Base-by-base conservation (phyloP, 2,329 filamentous ascomycete genomes). In the Teratosphaeria gauchensis region DNA sequence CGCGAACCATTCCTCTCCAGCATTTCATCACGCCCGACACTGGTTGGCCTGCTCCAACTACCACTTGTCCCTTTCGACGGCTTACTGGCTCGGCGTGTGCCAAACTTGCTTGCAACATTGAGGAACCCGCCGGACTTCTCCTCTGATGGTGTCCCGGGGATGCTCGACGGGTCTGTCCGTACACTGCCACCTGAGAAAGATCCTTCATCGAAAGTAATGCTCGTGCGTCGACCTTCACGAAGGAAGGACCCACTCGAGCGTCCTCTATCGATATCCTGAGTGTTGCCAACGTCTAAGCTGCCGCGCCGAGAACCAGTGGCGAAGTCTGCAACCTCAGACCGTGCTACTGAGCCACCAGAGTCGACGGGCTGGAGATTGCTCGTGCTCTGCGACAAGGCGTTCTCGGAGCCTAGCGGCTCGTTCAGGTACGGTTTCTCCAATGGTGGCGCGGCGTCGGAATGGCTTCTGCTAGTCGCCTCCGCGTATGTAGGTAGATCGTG, bases 101-200 rank as follows among this genome's bases (percentile, higher is more conserved):
- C 62, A 4, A 72, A 58, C 56, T 66, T 69, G 59, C 62, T 65
- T 11, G 67, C 65, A 4, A 69, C 67, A 12, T 62, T 59, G 19
- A 72, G 63, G 59, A 73, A 71, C 14, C 63, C 56, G 51, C 61
- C 62, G 7, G 59, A 54, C 7, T 73, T 69, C 33, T 79, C 77
- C 28, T 78, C 77, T 4, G 65, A 59, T 1, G 78, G 77, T 1
- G 77, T 80, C 3, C 73, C 66, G 1, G 76, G 70, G 6, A 68
- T 60, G 5, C 70, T 72, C 4, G 59, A 62, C 1, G 65, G 56
- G 42, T 66, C 66, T 8, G 65, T 68, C 8, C 59, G 59, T 2
- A 63, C 56, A 58, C 65, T 67, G 35, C 66, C 65, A 19, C 64
- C 68, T 53, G 67, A 68, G 42, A 65, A 64, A 46, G 71, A 74